Conservation (phyloP, 2,329 filamentous ascomycete species). For the Cytospora piceicola region DNA sequence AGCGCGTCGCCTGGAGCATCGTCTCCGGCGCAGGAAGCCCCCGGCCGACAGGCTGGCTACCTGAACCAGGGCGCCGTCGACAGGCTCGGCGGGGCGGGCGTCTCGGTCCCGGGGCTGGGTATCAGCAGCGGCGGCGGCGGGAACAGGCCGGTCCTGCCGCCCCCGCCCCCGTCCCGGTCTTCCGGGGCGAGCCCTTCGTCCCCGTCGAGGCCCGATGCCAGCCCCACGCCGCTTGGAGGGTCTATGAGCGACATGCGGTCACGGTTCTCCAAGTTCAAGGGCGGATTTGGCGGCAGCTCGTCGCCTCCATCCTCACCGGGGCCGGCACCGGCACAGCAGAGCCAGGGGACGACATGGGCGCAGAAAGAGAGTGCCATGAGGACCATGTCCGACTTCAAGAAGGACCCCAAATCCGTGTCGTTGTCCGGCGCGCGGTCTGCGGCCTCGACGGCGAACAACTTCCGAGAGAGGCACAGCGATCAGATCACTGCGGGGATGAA, state of each 20-base stretch:
- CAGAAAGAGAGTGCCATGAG: conserved; percentile 67
- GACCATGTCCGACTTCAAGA: conserved; percentile 62
- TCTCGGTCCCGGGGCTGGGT: conserved; percentile 77
- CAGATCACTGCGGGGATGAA: conserved; percentile 65
- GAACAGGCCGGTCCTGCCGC: conserved; percentile 34
- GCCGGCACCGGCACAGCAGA: conserved; percentile 38
- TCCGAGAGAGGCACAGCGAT: conserved; percentile 71
- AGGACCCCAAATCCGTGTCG: conserved; percentile 65
- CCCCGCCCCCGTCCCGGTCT: conserved; percentile 29
- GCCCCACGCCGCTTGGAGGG: conserved; percentile 40
- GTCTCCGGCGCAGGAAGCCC: conserved; percentile 27
- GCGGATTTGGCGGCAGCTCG: conserved; percentile 32
- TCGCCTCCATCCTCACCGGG: conserved; percentile 37
- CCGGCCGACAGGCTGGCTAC: conserved; percentile 35
- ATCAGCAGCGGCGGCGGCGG: conserved; percentile 54
- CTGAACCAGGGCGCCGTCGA: conserved; percentile 62
- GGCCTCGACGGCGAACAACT: conserved; percentile 67
- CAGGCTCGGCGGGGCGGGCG: conserved; percentile 72
- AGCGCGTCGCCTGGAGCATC: conserved; percentile 47
- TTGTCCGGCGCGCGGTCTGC: conserved; percentile 61
- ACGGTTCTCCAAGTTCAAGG: conserved; percentile 62
- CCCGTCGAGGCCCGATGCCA: conserved; percentile 16
- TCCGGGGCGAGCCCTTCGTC: conserved; percentile 22
- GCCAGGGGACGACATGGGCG: conserved; percentile 63
- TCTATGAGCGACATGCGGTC: conserved; percentile 68